Evolutionary conservation across 164 flowering plant genomes (phyloP).

Genomic region (Stephania japonica): DNA sequence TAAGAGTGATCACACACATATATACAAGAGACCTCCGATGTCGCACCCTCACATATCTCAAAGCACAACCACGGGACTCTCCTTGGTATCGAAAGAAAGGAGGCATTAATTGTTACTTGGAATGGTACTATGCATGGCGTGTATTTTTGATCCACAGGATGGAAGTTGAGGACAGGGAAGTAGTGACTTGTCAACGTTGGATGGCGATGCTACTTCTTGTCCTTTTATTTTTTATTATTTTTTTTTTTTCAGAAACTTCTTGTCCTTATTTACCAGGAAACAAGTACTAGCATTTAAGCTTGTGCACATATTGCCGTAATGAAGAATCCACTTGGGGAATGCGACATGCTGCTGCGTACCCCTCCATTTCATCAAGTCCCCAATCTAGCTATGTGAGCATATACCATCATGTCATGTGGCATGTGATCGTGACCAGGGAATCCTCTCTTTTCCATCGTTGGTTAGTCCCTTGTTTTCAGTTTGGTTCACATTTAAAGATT

Average conservation of each 20-base stretch:
- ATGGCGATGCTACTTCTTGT: not conserved
- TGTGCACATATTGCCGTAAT: not conserved
- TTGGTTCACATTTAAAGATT: not conserved
- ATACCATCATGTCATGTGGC: not conserved
- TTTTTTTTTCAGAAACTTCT: too few species aligned
- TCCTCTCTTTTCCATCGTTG: not conserved
- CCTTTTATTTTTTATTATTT: too few species aligned
- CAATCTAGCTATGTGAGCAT: too few species aligned
- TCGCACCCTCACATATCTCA: too few species aligned
- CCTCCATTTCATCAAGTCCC: not conserved
- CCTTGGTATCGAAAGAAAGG: too few species aligned
- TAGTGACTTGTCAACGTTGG: not conserved
- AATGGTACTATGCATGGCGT: not conserved
- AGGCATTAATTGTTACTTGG: not conserved
- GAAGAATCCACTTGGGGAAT: not conserved
- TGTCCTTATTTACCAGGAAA: too few species aligned
- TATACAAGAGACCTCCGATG: too few species aligned
- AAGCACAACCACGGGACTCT: too few species aligned
- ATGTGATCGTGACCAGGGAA: not conserved
- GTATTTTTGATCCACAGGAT: not conserved
- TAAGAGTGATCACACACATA: too few species aligned
- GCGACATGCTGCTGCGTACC: not conserved
- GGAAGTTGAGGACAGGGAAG: not conserved
- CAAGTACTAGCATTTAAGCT: too few species aligned
- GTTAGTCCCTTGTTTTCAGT: not conserved